Base-by-base conservation (phyloP, 1,284 basidiomycete genomes). In the Ceratobasidium theobromae region DNA sequence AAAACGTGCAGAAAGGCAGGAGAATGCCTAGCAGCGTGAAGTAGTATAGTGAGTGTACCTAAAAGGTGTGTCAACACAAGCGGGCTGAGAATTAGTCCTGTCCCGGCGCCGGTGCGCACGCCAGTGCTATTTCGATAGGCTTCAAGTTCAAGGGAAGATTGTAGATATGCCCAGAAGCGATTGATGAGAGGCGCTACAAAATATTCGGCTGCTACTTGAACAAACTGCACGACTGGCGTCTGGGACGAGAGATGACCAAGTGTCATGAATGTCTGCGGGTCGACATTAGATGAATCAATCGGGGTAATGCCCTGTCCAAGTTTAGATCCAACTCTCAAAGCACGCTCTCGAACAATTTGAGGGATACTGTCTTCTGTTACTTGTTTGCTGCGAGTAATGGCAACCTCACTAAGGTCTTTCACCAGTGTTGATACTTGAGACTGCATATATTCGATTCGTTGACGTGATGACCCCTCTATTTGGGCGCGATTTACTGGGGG, bases 161-260 rank as follows among this genome's bases (percentile, higher is more conserved):
- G 84, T 46, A 95, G 83, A 76, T 93, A 91, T n/a, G 83, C 74
- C 91, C 93, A 96, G 76, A 98, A 96, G 6, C 88, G 86, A 72
- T 93, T 91, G 74, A 98, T 83, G 32, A 98, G 79, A 0, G 96
- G 96, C 64, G 88, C 84, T 58, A 97, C 83, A 76, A 96, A 97
- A 75, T 78, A 87, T 73, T 93, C 91, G 0, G 89, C 89, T 0
- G 92, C 92, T 27, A 96, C 78, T 49, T 85, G 81, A n/a, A 84
- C 86, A 77, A 89, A 95, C 0, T 74, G 68, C 5, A 76, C 71
- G 6, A 74, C 71, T 0, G 41, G 81, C 25, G 58, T 64, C 14
- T 64, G 46, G 27, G 48, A n/a, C 8, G 58, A 27, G 33, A 64
- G 46, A 28, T 64, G 52, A 1, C 48, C 58, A 4, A 64, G 48